Conservation (phyloP, 2,329 filamentous ascomycete genomes). For the Cryphonectria japonica region DNA sequence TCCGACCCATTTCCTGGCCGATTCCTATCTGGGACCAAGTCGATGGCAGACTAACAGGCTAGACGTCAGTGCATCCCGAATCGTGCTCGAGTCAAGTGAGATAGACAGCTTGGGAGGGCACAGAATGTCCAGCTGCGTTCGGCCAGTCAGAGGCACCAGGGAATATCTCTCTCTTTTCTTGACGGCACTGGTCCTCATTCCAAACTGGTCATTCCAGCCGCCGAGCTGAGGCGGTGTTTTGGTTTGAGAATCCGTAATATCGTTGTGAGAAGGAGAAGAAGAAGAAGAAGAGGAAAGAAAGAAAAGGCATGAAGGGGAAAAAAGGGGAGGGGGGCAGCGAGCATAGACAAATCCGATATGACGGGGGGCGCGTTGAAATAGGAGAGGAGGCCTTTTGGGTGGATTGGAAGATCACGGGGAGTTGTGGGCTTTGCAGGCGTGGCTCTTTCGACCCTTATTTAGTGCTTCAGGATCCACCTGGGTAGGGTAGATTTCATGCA, state of each 20-base stretch:
- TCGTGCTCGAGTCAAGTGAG: conserved; percentile 1
- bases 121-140: neutral
- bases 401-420: conserved; percentile 9
- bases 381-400: neutral
- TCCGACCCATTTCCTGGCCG: conserved; percentile 1
- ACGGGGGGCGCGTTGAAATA: neutral
- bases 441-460: neutral
- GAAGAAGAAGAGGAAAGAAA: no score
- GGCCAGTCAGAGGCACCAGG: neutral
- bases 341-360: neutral
- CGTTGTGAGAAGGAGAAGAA: neutral
- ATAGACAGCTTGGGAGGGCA: neutral
- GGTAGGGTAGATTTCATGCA: conserved; percentile 12
- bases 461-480: conserved; percentile 3
- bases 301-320: no score
- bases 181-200: conserved; percentile 4
- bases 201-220: conserved; percentile 11
- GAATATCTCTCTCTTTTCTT: neutral
- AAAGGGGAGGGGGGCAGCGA: neutral
- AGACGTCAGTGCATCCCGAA: conserved; percentile 4
- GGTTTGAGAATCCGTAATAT: neutral
- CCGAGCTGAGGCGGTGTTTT: neutral
- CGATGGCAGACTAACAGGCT: neutral
- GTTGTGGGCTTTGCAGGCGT: neutral
- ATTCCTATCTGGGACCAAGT: neutral